A percentile compares a stretch with the other conserved stretches of the same genome.
phyloP scores from a whole-genome alignment of 1,139 yeast species.

The Barnettozyma hawaiiensis region DNA sequence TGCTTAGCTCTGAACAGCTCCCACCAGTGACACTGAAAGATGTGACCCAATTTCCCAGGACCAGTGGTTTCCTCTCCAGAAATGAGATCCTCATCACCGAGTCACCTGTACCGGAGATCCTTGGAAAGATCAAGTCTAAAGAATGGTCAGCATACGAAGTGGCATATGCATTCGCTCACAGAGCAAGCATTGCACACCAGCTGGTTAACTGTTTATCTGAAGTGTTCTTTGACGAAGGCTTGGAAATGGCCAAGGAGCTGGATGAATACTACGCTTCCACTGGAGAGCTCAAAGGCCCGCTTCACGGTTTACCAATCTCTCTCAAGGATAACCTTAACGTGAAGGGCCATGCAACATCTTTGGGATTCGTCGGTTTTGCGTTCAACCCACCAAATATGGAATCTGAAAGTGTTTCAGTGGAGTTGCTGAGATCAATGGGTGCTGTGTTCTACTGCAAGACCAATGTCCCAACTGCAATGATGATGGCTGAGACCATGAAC shows the following conservation, averaged over 20 bases:
- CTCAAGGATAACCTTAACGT: constrained; percentile 47
- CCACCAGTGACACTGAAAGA: neutral
- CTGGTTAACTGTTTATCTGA: constrained; percentile 43
- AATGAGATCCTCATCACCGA: constrained; percentile 35
- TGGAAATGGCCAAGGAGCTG: constrained; percentile 40
- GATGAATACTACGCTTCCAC: constrained; percentile 36
- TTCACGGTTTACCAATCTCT: constrained; percentile 69
- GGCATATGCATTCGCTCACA: constrained; percentile 46
- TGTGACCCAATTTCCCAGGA: neutral
- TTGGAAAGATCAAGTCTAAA: constrained; percentile 29
- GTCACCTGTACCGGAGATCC: constrained; percentile 27
- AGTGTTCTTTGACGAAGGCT: constrained; percentile 36
- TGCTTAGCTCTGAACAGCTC: neutral
- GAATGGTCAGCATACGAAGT: constrained; percentile 38
- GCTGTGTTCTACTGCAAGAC: constrained; percentile 54
- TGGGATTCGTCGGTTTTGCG: constrained; percentile 40
- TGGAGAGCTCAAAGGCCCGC: constrained; percentile 44
- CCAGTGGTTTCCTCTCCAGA: constrained; percentile 11
- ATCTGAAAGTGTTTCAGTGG: constrained; percentile 38
- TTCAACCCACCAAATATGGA: constrained; percentile 34
- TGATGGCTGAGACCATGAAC: constrained; percentile 42
- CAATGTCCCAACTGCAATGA: constrained; percentile 52
- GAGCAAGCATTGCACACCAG: constrained; percentile 57
- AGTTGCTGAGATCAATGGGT: constrained; percentile 39
- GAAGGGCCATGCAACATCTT: constrained; percentile 39